phyloP scores from a whole-genome alignment of 2,329 filamentous ascomycete species.

The Clarireedia sp. region DNA sequence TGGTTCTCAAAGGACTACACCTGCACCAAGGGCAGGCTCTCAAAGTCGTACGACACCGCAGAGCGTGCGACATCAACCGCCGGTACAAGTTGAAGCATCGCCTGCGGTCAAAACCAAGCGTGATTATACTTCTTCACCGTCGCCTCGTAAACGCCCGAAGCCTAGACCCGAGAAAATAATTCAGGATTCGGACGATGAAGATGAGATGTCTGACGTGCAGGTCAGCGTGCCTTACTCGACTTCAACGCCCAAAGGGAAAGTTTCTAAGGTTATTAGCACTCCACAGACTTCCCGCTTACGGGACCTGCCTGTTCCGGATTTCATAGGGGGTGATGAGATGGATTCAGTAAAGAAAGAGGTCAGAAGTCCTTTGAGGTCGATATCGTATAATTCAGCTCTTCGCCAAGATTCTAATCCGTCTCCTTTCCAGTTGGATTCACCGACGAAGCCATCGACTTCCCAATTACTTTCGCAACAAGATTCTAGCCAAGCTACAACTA shows the following conservation, averaged over 20 bases:
- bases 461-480: constrained; percentile 5
- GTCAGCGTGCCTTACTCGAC: constrained; percentile 14
- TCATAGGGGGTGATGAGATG: constrained; percentile 1
- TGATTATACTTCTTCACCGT: neutral
- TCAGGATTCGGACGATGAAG: constrained; percentile 29
- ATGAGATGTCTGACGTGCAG: constrained; percentile 17
- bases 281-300: neutral
- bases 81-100: constrained; percentile 23
- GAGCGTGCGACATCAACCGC: neutral
- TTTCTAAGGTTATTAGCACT: constrained; percentile 8
- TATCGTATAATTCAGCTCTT: constrained; percentile 20
- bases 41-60: neutral
- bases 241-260: constrained; percentile 13
- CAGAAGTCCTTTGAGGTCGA: constrained; percentile 24
- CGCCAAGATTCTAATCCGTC: constrained; percentile 20
- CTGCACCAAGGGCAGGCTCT: neutral
- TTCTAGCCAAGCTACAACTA: constrained; percentile 19
- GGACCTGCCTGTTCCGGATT: neutral
- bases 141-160: constrained; percentile 14
- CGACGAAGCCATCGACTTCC: neutral
- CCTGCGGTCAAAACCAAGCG: constrained; percentile 12
- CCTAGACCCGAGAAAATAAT: constrained; percentile 15
- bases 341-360: constrained; percentile 12
- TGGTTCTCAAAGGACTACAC: neutral
- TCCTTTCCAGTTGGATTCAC: constrained; percentile 18